Evolutionary conservation across 2,329 filamentous ascomycete genomes (phyloP).

Genomic region (Lanzia echinophila): DNA sequence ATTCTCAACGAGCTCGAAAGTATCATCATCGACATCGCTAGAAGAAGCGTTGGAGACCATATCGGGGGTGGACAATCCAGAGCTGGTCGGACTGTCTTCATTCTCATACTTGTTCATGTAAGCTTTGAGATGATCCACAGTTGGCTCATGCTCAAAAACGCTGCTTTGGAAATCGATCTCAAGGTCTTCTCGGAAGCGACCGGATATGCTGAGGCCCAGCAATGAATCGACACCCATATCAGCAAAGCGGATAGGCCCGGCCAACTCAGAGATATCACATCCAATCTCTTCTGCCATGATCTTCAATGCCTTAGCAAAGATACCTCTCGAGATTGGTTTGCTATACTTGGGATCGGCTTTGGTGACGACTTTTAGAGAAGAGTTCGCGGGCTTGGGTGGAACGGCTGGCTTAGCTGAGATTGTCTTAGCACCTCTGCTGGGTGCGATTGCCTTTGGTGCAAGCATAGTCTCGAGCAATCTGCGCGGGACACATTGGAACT

Average conservation of each 20-base stretch:
- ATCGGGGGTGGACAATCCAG: slow-evolving; percentile 4
- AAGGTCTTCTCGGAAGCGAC: slow-evolving; percentile 50
- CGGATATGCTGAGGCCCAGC: slow-evolving; percentile 49
- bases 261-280: slow-evolving; percentile 46
- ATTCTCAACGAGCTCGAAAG: neutral
- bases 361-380: neutral
- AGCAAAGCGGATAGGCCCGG: slow-evolving; percentile 46
- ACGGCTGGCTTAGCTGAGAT: neutral
- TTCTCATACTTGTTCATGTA: slow-evolving; percentile 9
- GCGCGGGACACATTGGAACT: slow-evolving; percentile 11
- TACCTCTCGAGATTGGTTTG: slow-evolving; percentile 22
- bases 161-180: slow-evolving; percentile 44
- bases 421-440: neutral
- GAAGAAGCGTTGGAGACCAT: neutral
- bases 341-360: slow-evolving; percentile 10
- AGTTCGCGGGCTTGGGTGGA: neutral
- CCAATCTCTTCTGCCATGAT: slow-evolving; percentile 51
- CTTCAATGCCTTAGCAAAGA: slow-evolving; percentile 38
- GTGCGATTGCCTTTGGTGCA: slow-evolving; percentile 4
- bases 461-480: slow-evolving; percentile 9
- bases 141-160: slow-evolving; percentile 35
- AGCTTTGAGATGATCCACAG: slow-evolving; percentile 11
- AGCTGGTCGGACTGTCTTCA: neutral
- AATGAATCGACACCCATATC: slow-evolving; percentile 56
- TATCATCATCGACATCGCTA: neutral